Conservation (phyloP, 1,284 basidiomycete species). For the Golubevia sp. region DNA sequence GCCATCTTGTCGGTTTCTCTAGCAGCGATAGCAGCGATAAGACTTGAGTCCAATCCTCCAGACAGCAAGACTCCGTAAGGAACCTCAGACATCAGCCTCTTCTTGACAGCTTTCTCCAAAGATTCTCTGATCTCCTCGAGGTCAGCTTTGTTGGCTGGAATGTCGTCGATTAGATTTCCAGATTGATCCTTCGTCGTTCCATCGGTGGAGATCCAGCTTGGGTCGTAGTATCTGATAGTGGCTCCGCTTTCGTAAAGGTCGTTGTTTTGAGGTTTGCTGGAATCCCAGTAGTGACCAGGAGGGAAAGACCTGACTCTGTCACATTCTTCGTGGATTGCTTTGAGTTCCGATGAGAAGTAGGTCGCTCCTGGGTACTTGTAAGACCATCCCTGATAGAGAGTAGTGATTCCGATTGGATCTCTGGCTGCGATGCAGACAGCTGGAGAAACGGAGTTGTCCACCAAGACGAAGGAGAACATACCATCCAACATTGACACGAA, state of each 20-base stretch:
- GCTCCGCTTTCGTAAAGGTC: conserved; percentile 28
- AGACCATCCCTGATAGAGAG: conserved; percentile 93
- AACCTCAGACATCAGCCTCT: conserved; percentile 97
- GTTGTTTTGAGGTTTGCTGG: conserved; percentile 13
- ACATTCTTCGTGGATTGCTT: conserved; percentile 88
- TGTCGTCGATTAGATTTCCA: conserved; percentile 15
- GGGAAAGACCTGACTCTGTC: conserved; percentile 95
- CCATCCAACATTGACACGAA: conserved; percentile 75
- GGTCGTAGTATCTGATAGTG: conserved; percentile 55
- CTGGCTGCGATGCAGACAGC: conserved; percentile 90
- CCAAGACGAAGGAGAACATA: conserved; percentile 97
- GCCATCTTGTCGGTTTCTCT: conserved; percentile 84
- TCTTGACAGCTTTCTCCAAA: conserved; percentile 89
- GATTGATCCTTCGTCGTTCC: neutral
- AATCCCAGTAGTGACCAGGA: conserved; percentile 79
- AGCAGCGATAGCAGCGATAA: conserved; percentile 96
- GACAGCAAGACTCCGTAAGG: conserved; percentile 96
- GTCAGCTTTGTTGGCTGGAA: conserved; percentile 39
- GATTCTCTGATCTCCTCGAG: conserved; percentile 66
- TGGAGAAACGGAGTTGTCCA: conserved; percentile 89
- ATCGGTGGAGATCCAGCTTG: conserved; percentile 50
- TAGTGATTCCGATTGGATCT: conserved; percentile 97
- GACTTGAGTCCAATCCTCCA: conserved; percentile 91
- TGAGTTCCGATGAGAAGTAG: conserved; percentile 96
- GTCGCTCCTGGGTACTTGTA: conserved; percentile 81